These are phyloP conservation scores for Botrytis paeoniae DNA, from an alignment of 2,329 filamentous ascomycete genomes.

Conservation along the genomic window DNA sequence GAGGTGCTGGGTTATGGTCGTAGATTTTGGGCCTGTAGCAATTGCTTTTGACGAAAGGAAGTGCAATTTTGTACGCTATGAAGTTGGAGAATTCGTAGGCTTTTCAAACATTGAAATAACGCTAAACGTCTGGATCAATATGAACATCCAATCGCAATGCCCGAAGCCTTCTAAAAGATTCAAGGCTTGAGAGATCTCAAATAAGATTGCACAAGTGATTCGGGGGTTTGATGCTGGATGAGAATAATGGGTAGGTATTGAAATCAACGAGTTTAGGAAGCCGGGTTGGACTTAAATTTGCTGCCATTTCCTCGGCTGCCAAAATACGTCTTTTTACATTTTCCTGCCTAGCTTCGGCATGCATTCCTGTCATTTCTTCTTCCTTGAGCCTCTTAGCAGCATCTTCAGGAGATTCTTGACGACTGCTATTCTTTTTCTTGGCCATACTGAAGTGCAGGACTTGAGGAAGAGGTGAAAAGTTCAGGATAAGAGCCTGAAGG, in stretches of 20 bases:
- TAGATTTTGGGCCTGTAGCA: neutral
- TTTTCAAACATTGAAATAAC: neutral
- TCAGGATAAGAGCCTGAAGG: neutral
- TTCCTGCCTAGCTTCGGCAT: neutral
- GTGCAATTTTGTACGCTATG: neutral
- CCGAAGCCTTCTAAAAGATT: neutral
- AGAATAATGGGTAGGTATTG: neutral
- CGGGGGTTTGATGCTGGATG: neutral
- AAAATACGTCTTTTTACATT: neutral
- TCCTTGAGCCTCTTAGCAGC: neutral
- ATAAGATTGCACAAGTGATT: neutral
- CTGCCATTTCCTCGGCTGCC: too few species aligned
- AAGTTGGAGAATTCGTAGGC: neutral
- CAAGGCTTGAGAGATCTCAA: neutral
- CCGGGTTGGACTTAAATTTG: neutral
- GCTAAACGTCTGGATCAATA: neutral
- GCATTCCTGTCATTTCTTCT: neutral
- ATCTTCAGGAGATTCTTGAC: neutral
- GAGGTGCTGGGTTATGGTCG: too few species aligned
- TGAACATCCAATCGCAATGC: neutral
- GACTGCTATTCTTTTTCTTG: neutral
- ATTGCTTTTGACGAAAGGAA: neutral
- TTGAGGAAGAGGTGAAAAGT: neutral
- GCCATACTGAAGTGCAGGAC: neutral
- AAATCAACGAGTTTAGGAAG: neutral